Conservation (phyloP, 1,284 basidiomycete species). For the Cutaneotrichosporon spelunceum region DNA sequence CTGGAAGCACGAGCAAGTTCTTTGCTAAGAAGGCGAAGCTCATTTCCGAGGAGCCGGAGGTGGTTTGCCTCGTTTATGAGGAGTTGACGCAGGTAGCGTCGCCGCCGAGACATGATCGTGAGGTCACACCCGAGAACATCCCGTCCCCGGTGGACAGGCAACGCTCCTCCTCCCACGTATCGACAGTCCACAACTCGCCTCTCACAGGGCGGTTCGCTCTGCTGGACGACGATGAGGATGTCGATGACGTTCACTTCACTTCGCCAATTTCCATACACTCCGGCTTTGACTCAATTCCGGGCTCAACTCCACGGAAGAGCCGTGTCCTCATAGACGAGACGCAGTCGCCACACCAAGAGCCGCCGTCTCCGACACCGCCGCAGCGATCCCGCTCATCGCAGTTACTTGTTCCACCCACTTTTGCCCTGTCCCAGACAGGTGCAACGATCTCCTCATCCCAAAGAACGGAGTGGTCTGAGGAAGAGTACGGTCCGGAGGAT, state of each 20-base stretch:
- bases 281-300: conserved; percentile 15
- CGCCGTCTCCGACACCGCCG: conserved; percentile 18
- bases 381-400: conserved; percentile 5
- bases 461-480: not conserved
- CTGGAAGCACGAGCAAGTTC: conserved; percentile 36
- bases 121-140: conserved; percentile 16
- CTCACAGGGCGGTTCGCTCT: not conserved
- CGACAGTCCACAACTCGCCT: conserved; percentile 12
- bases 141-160: conserved; percentile 12
- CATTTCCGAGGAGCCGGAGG: not conserved
- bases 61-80: conserved; percentile 30
- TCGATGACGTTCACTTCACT: conserved; percentile 15
- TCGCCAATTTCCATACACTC: conserved; percentile 16
- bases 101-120: not conserved
- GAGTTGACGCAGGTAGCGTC: conserved; percentile 14
- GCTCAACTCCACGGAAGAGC: conserved; percentile 7
- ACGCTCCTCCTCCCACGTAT: conserved; percentile 28
- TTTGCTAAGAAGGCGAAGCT: conserved; percentile 20
- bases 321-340: not conserved
- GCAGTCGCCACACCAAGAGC: conserved; percentile 2
- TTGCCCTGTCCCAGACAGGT: not conserved
- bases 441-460: conserved; percentile 3
- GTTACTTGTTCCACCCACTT: not conserved
- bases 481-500: conserved; percentile 4
- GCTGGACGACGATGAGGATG: conserved; percentile 4